Base-by-base conservation (phyloP, 345 rosid species). In the Sonneratia caseolaris region DNA sequence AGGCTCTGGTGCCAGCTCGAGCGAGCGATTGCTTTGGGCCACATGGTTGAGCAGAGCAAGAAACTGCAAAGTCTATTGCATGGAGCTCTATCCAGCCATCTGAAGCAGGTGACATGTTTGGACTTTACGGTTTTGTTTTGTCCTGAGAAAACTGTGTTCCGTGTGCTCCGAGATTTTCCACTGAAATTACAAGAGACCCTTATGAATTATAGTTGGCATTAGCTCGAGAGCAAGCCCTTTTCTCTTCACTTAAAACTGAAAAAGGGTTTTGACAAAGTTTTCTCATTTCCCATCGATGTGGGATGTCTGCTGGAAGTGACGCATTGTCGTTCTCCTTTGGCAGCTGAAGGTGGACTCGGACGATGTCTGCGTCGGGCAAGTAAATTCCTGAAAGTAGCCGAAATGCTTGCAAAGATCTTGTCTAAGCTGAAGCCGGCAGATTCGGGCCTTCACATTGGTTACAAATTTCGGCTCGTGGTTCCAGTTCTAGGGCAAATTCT, bases 321-420 rank as follows among this genome's bases (percentile, higher is more conserved):
- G 1, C 66, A 12, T 62, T 62, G 66, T 48, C 22, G 59, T 57
- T 42, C 38, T 68, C 68, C 42, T 78, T 81, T 78, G 75, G 75
- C 88, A 94, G 99, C 75, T 89, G 51, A 95, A 90, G 82, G 85
- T 82, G 72, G 97, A 92, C 77, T 89, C 97, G 0, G 79, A 83
- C 21, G 99, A 90, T 76, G 92, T 72, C 82, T 73, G 73, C 57
- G 2, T 43, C 27, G 38, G 32, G 27, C 32, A 22, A 22, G 64
- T 13, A 27, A 12, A 62, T n/a, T 3, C 7, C 12, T 32, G 5
- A 12, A 3, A 13, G 18, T 27, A 12, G 19, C 4, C 3, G 38
- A 35, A 10, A 32, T 16, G 27, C 37, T 57, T 18, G 64, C 22
- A 18, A 57, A 57, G 7, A 57, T 57, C 35, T 3, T 13, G 64